Base-by-base conservation (phyloP, 805 yeast species). In the Candida qinlingensis region DNA sequence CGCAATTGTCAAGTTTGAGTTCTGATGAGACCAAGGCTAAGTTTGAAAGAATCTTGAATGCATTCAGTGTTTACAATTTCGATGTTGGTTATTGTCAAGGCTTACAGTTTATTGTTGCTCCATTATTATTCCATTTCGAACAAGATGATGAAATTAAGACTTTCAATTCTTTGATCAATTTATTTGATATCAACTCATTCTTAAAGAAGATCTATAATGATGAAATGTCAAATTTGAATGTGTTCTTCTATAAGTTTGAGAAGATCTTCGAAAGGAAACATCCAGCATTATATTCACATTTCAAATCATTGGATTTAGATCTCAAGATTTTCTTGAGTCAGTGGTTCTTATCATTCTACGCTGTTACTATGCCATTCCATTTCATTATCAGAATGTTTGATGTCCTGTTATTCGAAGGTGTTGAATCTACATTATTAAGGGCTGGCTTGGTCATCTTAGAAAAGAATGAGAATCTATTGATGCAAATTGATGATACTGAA, bases 61-160 rank as follows among this genome's bases (percentile, higher is more conserved):
- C 84, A 1, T 81, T 77, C 56, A 79, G 82, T 43, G 77, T 80
- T 53, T 81, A 79, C 58, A 86, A 81, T 63, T 73, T 74, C 45
- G 83, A 81, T 54, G 76, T 81, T 54, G 87, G 87, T 9, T 81
- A 81, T 58, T 81, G 87, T 60, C 87, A 81, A 61, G 87, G 87
- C 6, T 65, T 82, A 19, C 73, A 83, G 28, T 82, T 82, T 56
- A 65, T 81, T 41, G 85, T 80, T 10, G 85, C 84, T 2, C 80
- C 81, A 5, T 65, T 81, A 37, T 69, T 76, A 50, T 72, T 72
- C 57, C 74, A 73, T 48, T 69, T 69, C 62, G 58, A 58, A 40
- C 41, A 45, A 11, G 47, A 43, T 9, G 50, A 59, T 54, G 71
- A 60, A 60, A 63, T 68, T 55, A 55, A 58, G 43, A 80, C 73